Base-by-base conservation (phyloP, 176 grass and related monocot species). In the Oryza nivara region DNA sequence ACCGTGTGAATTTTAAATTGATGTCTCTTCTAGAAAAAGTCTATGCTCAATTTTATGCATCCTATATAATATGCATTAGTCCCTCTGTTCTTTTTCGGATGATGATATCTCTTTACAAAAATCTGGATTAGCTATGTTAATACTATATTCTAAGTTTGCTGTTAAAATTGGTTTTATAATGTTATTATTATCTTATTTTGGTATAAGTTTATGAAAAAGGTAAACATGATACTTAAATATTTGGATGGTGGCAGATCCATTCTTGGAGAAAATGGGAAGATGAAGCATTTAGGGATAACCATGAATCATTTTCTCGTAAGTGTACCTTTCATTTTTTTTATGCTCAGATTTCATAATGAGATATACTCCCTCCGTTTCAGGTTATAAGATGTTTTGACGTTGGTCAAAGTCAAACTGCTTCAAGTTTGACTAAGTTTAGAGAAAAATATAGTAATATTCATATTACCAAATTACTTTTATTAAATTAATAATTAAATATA, bases 201-300 rank as follows among this genome's bases (percentile, higher is more conserved):
- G 10, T 23, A 63, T 63, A 63, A 63, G 11, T 63, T n/a, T 63
- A 63, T 58, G 7, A 58, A 11, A 23, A 63, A 4, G 0, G n/a
- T 16, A 56, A 54, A 56, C 67, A 56, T 16, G 7, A n/a, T 11
- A n/a, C 19, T 23, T 86, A 78, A 78, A 78, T 75, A 16, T 87
- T 83, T 87, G 28, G 35, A 52, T 90, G 74, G 58, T 78, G 49
- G 5, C 75, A 98, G 96, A 88, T 93, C 67, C 93, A 98, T 91
- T 92, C 92, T 73, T 98, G 93, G 96, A 93, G 96, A 80, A 92
- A 90, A 86, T 98, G 96, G 96, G 96, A 98, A 81, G 96, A 98
- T 77, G 96, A 98, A 92, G 96, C 96, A 75, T 90, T 85, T 46
- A 83, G 88, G 82, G 93, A 95, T 89, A 94, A 92, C 23, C 84